Conservation (phyloP, 177 flowering plant species). For the Telopea speciosissima region DNA sequence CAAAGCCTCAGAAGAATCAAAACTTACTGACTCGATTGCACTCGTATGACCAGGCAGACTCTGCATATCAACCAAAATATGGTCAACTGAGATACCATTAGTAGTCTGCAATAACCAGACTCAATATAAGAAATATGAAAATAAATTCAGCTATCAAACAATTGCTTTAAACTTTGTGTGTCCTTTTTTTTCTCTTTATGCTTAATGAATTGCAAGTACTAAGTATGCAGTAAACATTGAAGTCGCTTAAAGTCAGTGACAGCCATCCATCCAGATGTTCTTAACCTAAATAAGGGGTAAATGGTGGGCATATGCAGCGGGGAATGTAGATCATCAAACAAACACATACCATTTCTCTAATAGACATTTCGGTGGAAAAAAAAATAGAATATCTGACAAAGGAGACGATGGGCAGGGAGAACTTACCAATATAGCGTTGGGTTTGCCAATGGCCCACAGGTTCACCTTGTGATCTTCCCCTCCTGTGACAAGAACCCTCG, state of each 20-base stretch:
- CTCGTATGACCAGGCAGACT: slow-evolving; percentile 95
- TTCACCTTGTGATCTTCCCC: slow-evolving; percentile 99
- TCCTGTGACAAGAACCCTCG: slow-evolving; percentile 93
- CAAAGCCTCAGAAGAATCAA: slow-evolving; percentile 87
- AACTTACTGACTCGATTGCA: slow-evolving; percentile 90
- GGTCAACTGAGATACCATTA: background rate
- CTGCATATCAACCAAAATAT: slow-evolving; percentile 32
- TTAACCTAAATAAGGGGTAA: background rate
- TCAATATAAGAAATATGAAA: background rate
- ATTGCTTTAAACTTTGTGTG: background rate
- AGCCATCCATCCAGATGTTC: background rate
- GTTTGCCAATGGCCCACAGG: slow-evolving; percentile 98
- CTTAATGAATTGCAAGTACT: background rate
- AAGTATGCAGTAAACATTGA: background rate
- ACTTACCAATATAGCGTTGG: slow-evolving; percentile 83
- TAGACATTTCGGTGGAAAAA: background rate
- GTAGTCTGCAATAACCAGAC: background rate
- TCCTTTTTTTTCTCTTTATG: background rate
- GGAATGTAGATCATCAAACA: background rate
- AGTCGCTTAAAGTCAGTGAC: background rate
- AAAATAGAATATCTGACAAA: background rate
- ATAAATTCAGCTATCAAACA: background rate
- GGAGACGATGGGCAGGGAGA: slow-evolving; percentile 6
- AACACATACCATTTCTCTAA: background rate
- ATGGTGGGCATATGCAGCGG: background rate